Evolutionary conservation across 1,284 basidiomycete genomes (phyloP).

Genomic region (Fomitopsis palustris): DNA sequence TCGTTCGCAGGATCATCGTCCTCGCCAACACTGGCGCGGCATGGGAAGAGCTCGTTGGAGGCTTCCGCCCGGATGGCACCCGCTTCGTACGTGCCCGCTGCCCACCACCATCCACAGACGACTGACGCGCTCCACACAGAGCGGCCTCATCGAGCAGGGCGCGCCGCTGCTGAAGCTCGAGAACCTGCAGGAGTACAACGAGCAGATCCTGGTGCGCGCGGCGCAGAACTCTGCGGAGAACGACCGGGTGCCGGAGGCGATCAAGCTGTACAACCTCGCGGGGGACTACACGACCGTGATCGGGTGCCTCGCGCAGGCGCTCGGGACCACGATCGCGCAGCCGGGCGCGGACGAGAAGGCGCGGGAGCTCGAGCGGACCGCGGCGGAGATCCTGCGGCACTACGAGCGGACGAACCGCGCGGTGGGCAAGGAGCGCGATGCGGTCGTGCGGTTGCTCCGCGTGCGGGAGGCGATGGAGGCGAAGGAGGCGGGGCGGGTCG

Average conservation of each 20-base stretch:
- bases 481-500: conserved; percentile 70
- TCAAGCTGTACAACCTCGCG: conserved; percentile 94
- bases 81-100: conserved; percentile 65
- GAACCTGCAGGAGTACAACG: conserved; percentile 73
- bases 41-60: conserved; percentile 89
- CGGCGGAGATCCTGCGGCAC: conserved; percentile 79
- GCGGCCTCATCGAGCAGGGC: conserved; percentile 85
- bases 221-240: conserved; percentile 75
- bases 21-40: conserved; percentile 81
- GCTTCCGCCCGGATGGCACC: conserved; percentile 85
- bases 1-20: conserved; percentile 86
- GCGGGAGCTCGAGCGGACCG: conserved; percentile 72
- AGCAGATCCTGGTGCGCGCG: conserved; percentile 80
- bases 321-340: conserved; percentile 82
- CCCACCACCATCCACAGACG: background rate
- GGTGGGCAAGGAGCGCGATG: conserved; percentile 74
- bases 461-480: conserved; percentile 82
- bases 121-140: conserved; percentile 38
- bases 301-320: conserved; percentile 81
- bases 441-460: conserved; percentile 74
- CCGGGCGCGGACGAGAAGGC: conserved; percentile 66
- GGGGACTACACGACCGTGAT: conserved; percentile 91
- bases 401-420: conserved; percentile 83
- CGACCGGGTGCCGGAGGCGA: conserved; percentile 84
- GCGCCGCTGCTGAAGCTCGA: conserved; percentile 75